Evolutionary conservation across 768 basidiomycete species (phyloP), one percentile per base, ranked within the genome.

Genomic region (Aureoboletus auriporus): DNA sequence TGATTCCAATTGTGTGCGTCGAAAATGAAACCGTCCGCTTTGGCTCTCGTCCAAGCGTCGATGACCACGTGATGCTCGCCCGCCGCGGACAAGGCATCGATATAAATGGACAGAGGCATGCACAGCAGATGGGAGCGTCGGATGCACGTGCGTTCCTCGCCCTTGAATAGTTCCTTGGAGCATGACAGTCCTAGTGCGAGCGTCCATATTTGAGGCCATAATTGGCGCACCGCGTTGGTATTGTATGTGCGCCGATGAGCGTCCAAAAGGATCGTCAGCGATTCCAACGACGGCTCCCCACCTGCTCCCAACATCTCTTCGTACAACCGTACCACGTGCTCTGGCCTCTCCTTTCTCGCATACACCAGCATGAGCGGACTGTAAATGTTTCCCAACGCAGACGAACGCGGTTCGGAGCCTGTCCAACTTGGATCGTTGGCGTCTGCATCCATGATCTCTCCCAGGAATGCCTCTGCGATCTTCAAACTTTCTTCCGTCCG

Each of bases 1-100:
- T 89, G 83, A 59, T 95, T 96, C 89, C 92, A 98, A 64, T 96
- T 97, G 58, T 87, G 83, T 11, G 87, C 77, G 62, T 94, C 90
- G 63, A 93, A 91, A 11, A 74, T 74, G 56, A 94, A 86, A 2
- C 89, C 89, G 9, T 72, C 66, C 10, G 65, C 54, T 51, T 78
- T 77, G 42, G 89, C 75, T 28, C 70, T 62, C n/a, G 71, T 69
- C 93, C 95, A 97, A 0, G 77, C 71, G 4, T 62, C 59, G 13
- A 83, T 76, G 39, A 94, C 75, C 50, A 83, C 77, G 8, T 61
- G 53, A 56, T 93, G 85, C 33, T 71, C 61, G 2, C 84, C 86
- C 0, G 76, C 77, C 4, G 71, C 66, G 2, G 90, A 88, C 43
- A 94, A 69, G 6, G 80, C 76, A 54, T 90, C 83, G 51, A 96